These are phyloP conservation scores for Lentinus tigrinus DNA, from an alignment of 768 basidiomycete genomes.

Conservation along the genomic window DNA sequence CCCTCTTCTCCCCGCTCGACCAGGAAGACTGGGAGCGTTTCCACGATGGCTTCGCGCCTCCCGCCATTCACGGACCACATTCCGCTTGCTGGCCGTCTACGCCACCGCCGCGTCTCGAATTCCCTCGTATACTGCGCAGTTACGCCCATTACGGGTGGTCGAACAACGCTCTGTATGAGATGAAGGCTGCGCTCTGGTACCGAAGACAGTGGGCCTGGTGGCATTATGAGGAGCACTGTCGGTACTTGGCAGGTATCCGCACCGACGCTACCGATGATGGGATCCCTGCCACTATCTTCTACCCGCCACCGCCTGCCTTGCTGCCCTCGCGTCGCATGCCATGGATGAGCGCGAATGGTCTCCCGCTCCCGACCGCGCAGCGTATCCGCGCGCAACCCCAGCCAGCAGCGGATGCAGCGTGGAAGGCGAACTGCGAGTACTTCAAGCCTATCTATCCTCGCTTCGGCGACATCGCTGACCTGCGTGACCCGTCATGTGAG, in stretches of 20 bases:
- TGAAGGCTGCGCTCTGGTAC: not conserved
- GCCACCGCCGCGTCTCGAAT: not conserved
- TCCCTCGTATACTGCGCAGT: not conserved
- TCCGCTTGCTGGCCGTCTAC: not conserved
- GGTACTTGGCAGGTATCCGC: not conserved
- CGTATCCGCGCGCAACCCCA: not conserved
- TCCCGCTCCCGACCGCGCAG: not conserved
- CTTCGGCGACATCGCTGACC: slow-evolving; percentile 3
- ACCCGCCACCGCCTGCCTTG: not conserved
- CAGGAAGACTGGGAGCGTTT: slow-evolving; percentile 1
- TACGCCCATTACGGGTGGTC: not conserved
- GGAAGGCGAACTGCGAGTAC: not conserved
- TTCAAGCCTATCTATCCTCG: slow-evolving; percentile 10
- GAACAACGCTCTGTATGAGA: not conserved
- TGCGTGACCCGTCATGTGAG: slow-evolving; percentile 11
- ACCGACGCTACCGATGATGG: slow-evolving; percentile 1
- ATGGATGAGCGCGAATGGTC: not conserved
- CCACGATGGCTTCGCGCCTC: slow-evolving; percentile 5
- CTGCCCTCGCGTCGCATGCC: not conserved
- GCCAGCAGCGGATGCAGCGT: not conserved
- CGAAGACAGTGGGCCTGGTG: not conserved
- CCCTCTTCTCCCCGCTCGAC: not conserved
- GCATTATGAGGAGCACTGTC: not conserved
- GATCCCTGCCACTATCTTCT: not conserved
- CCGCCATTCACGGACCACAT: not conserved